Evolutionary conservation across 2,329 filamentous ascomycete genomes (phyloP).

Genomic region (Shiraia sp.): DNA sequence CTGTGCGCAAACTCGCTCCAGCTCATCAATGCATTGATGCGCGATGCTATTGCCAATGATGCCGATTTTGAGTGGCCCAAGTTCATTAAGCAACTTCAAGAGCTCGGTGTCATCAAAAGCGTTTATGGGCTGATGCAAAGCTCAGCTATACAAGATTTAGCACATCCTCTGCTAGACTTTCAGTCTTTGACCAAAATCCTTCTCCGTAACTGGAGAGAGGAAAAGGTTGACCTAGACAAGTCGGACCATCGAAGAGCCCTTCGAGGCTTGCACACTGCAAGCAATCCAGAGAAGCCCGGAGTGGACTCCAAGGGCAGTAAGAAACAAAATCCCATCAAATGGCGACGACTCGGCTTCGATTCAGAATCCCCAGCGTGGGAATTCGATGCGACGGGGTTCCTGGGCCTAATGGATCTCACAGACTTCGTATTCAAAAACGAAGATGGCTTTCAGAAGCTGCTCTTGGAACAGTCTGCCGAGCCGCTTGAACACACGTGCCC

Average conservation of each 20-base stretch:
- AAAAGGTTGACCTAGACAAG: slow-evolving; percentile 81
- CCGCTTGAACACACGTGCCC: slow-evolving; percentile 77
- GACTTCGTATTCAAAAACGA: slow-evolving; percentile 93
- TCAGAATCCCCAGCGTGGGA: slow-evolving; percentile 84
- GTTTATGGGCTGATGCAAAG: slow-evolving; percentile 93
- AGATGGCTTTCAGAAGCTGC: slow-evolving; percentile 86
- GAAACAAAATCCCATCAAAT: slow-evolving; percentile 85
- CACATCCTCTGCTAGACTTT: slow-evolving; percentile 88
- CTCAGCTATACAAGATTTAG: slow-evolving; percentile 85
- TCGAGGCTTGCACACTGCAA: slow-evolving; percentile 82
- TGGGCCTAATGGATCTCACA: slow-evolving; percentile 96
- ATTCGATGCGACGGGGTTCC: slow-evolving; percentile 81
- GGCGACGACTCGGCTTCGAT: slow-evolving; percentile 89
- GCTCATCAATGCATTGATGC: slow-evolving; percentile 91
- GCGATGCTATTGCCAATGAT: slow-evolving; percentile 83
- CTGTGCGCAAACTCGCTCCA: slow-evolving; percentile 94
- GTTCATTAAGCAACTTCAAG: slow-evolving; percentile 91
- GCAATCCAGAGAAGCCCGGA: slow-evolving; percentile 65
- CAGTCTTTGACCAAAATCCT: slow-evolving; percentile 88
- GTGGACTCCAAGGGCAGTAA: slow-evolving; percentile 58
- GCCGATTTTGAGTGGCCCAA: slow-evolving; percentile 86
- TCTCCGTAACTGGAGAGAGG: slow-evolving; percentile 83
- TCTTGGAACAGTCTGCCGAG: slow-evolving; percentile 83
- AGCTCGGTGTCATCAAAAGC: slow-evolving; percentile 88
- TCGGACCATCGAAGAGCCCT: slow-evolving; percentile 86